Evolutionary conservation across 441 rosid genomes (phyloP).

Genomic region (Flueggea neowawraea): DNA sequence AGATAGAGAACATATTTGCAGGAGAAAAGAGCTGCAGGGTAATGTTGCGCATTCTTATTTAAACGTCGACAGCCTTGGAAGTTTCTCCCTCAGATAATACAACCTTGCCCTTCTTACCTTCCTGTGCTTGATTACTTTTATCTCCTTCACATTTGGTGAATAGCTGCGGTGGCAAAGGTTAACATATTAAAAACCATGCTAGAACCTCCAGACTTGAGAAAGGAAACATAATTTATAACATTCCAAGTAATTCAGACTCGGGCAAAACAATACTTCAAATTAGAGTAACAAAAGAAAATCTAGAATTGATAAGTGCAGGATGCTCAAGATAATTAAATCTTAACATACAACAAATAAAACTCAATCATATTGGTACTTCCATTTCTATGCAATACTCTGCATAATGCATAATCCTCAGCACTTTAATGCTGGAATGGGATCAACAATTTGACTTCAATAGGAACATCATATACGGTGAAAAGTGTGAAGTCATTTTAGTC

Average conservation of each 20-base stretch:
- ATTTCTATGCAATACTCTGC: too few species aligned
- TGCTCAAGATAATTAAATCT: too few species aligned
- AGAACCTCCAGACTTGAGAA: not conserved
- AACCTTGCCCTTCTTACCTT: conserved; percentile 92
- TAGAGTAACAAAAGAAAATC: too few species aligned
- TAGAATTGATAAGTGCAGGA: too few species aligned
- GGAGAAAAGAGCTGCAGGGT: conserved; percentile 8
- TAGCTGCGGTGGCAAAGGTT: conserved; percentile 41
- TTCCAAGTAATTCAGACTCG: not conserved
- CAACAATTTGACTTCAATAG: too few species aligned
- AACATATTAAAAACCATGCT: not conserved
- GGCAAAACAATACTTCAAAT: too few species aligned
- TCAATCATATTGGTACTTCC: too few species aligned
- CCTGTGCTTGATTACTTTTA: conserved; percentile 64
- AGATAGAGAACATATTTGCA: conserved; percentile 3
- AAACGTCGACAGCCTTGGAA: conserved; percentile 91
- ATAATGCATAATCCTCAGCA: too few species aligned
- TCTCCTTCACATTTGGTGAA: conserved; percentile 83
- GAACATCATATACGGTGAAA: too few species aligned
- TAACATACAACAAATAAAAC: too few species aligned
- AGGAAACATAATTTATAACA: not conserved
- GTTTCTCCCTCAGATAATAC: conserved; percentile 86
- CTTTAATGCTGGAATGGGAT: too few species aligned
- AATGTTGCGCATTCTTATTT: conserved; percentile 38
- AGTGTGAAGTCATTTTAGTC: too few species aligned